Conservation (phyloP, 306 rosid genomes). For the Purshia tridentata region DNA sequence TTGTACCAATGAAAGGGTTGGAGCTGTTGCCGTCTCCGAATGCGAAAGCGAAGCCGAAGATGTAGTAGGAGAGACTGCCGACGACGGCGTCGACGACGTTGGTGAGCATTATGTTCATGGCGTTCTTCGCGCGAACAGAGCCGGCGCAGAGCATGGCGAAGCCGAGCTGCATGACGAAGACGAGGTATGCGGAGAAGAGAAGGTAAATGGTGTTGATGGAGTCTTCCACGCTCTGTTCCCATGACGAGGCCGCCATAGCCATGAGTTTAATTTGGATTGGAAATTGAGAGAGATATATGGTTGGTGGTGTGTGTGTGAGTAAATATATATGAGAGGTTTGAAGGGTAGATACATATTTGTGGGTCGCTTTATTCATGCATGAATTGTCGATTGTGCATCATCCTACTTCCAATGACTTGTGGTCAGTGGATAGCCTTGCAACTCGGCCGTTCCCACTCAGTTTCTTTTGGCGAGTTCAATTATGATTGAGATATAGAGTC, state of each 20-base stretch:
- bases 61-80: slow-evolving; percentile 78
- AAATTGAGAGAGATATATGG: background rate
- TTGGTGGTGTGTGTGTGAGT: slow-evolving; percentile 2
- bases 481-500: too few species aligned
- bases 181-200: slow-evolving; percentile 76
- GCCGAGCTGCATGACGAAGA: slow-evolving; percentile 74
- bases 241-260: slow-evolving; percentile 46
- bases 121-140: slow-evolving; percentile 78
- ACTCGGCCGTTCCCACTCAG: slow-evolving; percentile 13
- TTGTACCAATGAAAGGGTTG: slow-evolving; percentile 73
- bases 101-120: slow-evolving; percentile 77
- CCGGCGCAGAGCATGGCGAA: slow-evolving; percentile 91
- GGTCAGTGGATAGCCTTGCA: background rate
- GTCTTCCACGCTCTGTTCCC: slow-evolving; percentile 64
- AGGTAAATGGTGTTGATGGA: slow-evolving; percentile 76
- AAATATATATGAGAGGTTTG: slow-evolving; percentile 20
- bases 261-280: too few species aligned
- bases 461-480: background rate
- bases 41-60: slow-evolving; percentile 79
- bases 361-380: slow-evolving; percentile 1
- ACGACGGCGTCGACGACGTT: slow-evolving; percentile 77
- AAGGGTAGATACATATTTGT: slow-evolving; percentile 6
- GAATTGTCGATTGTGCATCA: background rate
- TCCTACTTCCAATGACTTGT: slow-evolving; percentile 16
- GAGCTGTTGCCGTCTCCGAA: slow-evolving; percentile 45